phyloP scores from a whole-genome alignment of 2,329 filamentous ascomycete genomes.

The Penicillium sp. region DNA sequence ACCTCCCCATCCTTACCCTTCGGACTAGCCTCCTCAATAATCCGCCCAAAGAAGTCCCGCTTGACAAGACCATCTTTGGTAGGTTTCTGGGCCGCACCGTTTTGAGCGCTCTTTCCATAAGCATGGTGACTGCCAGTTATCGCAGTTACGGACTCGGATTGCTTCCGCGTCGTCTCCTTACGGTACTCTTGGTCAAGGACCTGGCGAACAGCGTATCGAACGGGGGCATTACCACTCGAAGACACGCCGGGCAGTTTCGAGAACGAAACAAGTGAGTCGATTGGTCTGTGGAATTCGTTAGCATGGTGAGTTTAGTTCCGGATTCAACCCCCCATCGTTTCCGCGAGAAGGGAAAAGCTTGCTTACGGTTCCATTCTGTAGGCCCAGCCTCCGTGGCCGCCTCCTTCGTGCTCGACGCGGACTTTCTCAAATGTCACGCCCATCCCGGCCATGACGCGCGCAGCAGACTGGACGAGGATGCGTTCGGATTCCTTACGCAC shows the following conservation, averaged over 20 bases:
- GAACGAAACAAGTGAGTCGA: conserved; percentile 80
- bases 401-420: conserved; percentile 72
- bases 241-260: conserved; percentile 47
- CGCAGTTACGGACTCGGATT: conserved; percentile 60
- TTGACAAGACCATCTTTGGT: conserved; percentile 56
- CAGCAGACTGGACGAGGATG: conserved; percentile 75
- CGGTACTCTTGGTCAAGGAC: conserved; percentile 89
- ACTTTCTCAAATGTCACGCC: conserved; percentile 81
- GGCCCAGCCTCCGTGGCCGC: conserved; percentile 69
- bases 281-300: conserved; percentile 47
- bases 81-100: conserved; percentile 22
- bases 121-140: conserved; percentile 30
- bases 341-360: not conserved
- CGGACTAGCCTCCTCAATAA: conserved; percentile 58
- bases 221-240: conserved; percentile 66
- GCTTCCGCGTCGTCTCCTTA: conserved; percentile 70
- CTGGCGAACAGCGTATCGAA: conserved; percentile 90
- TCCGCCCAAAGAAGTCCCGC: conserved; percentile 83
- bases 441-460: conserved; percentile 79
- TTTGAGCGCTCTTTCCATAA: conserved; percentile 33
- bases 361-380: conserved; percentile 95
- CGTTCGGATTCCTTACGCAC: conserved; percentile 88
- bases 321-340: too few relatives aligned
- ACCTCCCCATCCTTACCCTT: conserved; percentile 41
- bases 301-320: conserved; percentile 4